These are phyloP conservation scores for Emydomyces testavorans DNA, from an alignment of 2,329 filamentous ascomycete species.

Conservation along the genomic window DNA sequence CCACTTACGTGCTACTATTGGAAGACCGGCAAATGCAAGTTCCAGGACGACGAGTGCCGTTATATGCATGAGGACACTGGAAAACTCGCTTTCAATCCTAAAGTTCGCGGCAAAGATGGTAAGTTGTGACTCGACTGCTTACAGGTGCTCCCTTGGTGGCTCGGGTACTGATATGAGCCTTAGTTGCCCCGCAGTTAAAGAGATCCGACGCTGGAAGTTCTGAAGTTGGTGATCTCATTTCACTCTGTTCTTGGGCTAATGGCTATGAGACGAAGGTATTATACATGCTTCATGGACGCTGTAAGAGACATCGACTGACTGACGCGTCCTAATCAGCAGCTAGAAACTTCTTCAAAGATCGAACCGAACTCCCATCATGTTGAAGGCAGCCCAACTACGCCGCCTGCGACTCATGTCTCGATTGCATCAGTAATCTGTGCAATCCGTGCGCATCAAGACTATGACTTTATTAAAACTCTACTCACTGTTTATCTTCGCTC, in stretches of 20 bases:
- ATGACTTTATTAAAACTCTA: conserved; percentile 8
- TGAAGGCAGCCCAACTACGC: not conserved
- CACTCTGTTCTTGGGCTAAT: not conserved
- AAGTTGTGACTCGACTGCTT: not conserved
- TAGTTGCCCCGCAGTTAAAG: not conserved
- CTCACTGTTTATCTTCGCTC: not conserved
- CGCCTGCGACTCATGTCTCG: not conserved
- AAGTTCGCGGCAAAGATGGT: not conserved
- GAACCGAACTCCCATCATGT: not conserved
- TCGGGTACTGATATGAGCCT: not conserved
- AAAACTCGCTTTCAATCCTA: conserved; percentile 11
- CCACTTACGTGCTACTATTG: conserved; percentile 27
- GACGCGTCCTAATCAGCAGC: not conserved
- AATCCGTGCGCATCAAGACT: conserved; percentile 7
- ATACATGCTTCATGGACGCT: not conserved
- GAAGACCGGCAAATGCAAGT: conserved; percentile 21
- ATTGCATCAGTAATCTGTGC: conserved; percentile 8
- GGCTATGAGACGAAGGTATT: not conserved
- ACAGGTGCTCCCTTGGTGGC: not conserved
- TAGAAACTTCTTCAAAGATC: not conserved
- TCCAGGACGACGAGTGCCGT: conserved; percentile 20
- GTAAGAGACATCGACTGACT: not conserved
- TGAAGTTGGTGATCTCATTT: conserved; percentile 7
- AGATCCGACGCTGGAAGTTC: not conserved
- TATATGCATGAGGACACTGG: conserved; percentile 25